Evolutionary conservation across 179 eudicot species (phyloP).

Genomic region (Spergularia azorica): DNA sequence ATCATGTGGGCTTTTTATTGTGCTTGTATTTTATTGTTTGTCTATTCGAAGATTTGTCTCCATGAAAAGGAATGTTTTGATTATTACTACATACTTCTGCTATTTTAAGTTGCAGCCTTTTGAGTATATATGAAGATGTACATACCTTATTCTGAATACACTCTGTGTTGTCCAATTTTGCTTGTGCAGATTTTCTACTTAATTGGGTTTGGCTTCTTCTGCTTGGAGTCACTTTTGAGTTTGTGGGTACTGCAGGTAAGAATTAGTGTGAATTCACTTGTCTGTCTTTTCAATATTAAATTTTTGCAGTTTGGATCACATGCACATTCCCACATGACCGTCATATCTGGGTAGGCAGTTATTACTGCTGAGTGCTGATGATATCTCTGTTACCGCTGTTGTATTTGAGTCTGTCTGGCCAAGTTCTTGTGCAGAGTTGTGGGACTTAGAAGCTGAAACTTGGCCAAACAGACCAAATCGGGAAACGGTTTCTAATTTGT

Average conservation of each 20-base stretch:
- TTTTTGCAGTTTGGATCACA: background rate
- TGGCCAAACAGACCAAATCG: too few species aligned
- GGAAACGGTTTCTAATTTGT: too few species aligned
- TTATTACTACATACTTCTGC: background rate
- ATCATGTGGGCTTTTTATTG: background rate
- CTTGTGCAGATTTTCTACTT: slow-evolving; percentile 78
- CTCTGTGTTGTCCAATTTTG: slow-evolving; percentile 13
- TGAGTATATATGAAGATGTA: background rate
- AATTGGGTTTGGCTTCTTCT: slow-evolving; percentile 83
- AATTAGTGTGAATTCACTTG: background rate
- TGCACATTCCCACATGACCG: background rate
- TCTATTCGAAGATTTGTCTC: background rate
- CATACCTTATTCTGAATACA: background rate
- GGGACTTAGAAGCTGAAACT: too few species aligned
- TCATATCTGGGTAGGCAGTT: background rate
- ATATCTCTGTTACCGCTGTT: background rate
- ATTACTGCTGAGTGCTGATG: background rate
- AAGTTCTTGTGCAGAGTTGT: background rate
- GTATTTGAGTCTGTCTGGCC: background rate
- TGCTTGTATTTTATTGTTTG: background rate
- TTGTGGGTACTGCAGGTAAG: slow-evolving; percentile 99
- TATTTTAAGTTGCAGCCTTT: background rate
- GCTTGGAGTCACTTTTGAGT: slow-evolving; percentile 89
- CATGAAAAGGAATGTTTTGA: background rate
- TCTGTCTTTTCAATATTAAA: slow-evolving; percentile 1